These are phyloP conservation scores for Nakazawaea ambrosiae DNA, from an alignment of 805 yeast genomes.

Conservation along the genomic window DNA sequence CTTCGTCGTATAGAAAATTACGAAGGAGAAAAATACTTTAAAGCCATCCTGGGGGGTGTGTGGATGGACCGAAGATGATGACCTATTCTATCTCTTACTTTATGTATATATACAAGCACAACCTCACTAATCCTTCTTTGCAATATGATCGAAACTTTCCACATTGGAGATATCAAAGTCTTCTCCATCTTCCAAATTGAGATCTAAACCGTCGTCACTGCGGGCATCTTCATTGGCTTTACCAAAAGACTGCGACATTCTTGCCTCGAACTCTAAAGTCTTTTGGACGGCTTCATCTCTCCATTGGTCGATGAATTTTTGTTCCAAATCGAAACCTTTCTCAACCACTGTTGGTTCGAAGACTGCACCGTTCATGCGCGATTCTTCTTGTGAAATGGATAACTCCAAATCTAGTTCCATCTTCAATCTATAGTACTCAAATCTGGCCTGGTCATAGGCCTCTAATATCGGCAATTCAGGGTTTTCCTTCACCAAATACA, in stretches of 20 bases:
- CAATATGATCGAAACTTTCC: too few relatives aligned
- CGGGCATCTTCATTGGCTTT: constrained; percentile 16
- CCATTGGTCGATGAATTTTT: constrained; percentile 67
- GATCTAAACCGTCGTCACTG: constrained; percentile 18
- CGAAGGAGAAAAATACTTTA: too few relatives aligned
- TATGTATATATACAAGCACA: too few relatives aligned
- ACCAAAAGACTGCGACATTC: constrained; percentile 13
- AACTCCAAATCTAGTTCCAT: constrained; percentile 75
- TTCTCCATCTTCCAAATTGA: constrained; percentile 19
- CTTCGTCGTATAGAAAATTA: too few relatives aligned
- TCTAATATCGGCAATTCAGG: constrained; percentile 34
- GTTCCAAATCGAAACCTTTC: constrained; percentile 66
- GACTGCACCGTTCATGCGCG: constrained; percentile 77
- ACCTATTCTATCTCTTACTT: too few relatives aligned
- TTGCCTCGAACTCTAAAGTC: constrained; percentile 51
- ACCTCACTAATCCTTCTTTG: too few relatives aligned
- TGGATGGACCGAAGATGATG: too few relatives aligned
- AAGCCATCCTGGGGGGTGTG: too few relatives aligned
- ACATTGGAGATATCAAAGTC: too few relatives aligned
- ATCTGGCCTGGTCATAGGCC: constrained; percentile 82
- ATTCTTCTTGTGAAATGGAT: constrained; percentile 73
- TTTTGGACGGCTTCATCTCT: constrained; percentile 57
- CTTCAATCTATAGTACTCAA: constrained; percentile 81
- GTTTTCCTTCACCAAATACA: constrained; percentile 40
- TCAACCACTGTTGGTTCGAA: constrained; percentile 57